Percentiles rank a stretch among this genome's conserved stretches.
Conservation (phyloP, 257 asterid species). For the Plantago major region DNA sequence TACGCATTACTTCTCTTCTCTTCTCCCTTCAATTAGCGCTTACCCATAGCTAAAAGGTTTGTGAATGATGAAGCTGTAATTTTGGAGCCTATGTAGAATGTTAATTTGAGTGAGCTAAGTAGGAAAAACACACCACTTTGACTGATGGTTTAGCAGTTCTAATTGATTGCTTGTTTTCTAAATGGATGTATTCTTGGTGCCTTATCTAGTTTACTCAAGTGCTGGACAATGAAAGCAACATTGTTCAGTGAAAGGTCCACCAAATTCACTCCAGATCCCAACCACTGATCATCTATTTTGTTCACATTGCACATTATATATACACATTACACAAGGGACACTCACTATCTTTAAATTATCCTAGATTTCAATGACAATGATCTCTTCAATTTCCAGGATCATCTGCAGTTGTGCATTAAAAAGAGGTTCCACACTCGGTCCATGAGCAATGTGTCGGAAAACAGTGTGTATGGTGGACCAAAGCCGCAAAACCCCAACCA, state of each 20-base stretch:
- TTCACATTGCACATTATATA: neutral
- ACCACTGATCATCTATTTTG: neutral
- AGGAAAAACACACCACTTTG: too few relatives aligned
- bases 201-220: too few relatives aligned
- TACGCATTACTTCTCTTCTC: neutral
- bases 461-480: constrained; percentile 83
- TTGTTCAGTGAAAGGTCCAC: neutral
- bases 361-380: constrained; percentile 9
- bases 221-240: too few relatives aligned
- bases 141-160: too few relatives aligned
- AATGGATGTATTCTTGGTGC: too few relatives aligned
- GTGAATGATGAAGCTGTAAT: too few relatives aligned
- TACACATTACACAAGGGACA: too few relatives aligned
- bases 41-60: too few relatives aligned
- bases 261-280: neutral
- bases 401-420: neutral
- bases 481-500: constrained; percentile 63
- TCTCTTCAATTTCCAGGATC: neutral
- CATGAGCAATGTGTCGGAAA: constrained; percentile 74
- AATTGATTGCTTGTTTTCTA: too few relatives aligned
- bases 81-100: too few relatives aligned
- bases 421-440: constrained; percentile 12
- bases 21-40: too few relatives aligned
- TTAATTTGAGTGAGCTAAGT: too few relatives aligned
- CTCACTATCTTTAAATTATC: neutral